These are phyloP conservation scores for Linanthus parryae DNA, from an alignment of 148 eudicot genomes.

Conservation along the genomic window DNA sequence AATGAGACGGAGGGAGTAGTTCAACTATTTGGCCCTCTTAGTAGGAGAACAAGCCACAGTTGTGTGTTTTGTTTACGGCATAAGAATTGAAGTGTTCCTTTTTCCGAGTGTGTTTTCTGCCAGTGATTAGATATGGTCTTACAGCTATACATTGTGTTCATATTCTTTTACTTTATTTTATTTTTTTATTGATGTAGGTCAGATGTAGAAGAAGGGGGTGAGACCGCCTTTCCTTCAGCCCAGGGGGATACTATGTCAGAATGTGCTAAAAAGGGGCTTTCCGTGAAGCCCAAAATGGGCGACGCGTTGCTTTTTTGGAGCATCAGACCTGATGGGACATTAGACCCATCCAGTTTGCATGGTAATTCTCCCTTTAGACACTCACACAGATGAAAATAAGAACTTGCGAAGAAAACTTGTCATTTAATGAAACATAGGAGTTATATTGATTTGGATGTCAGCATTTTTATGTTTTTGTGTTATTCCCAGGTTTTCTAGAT, in stretches of 20 bases:
- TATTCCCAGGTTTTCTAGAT: too few species aligned
- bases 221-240: conserved; percentile 53
- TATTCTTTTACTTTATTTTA: conserved; percentile 1
- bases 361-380: conserved; percentile 39
- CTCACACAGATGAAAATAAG: too few species aligned
- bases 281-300: conserved; percentile 57
- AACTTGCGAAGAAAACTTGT: too few species aligned
- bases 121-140: too few species aligned
- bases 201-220: conserved; percentile 75
- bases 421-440: not conserved
- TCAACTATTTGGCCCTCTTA: too few species aligned
- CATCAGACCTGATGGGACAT: conserved; percentile 55
- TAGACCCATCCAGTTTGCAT: conserved; percentile 54
- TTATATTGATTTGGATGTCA: too few species aligned
- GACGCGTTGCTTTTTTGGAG: conserved; percentile 65
- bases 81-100: too few species aligned
- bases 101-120: too few species aligned
- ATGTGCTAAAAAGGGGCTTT: conserved; percentile 43
- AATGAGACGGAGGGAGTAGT: too few species aligned
- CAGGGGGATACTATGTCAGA: conserved; percentile 38
- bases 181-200: conserved; percentile 31
- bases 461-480: too few species aligned
- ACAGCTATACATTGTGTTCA: not conserved
- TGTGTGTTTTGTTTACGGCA: too few species aligned
- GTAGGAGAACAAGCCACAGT: too few species aligned